Evolutionary conservation across 1,284 basidiomycete species (phyloP).

Genomic region (Phylloporus sp.): DNA sequence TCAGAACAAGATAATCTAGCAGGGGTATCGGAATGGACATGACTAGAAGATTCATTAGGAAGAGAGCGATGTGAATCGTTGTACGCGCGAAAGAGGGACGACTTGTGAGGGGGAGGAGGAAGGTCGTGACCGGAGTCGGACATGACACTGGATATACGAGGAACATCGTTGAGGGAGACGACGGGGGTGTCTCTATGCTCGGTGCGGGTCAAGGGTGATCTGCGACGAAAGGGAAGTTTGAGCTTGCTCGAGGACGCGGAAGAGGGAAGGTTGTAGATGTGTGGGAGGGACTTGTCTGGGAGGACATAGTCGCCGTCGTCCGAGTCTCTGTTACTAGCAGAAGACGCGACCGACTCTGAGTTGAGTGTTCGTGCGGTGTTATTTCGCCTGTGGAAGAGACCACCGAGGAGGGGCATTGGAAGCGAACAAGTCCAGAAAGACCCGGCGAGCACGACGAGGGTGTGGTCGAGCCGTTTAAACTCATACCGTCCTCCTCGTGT

Average conservation of each 20-base stretch:
- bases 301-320: conserved; percentile 47
- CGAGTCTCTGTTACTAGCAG: conserved; percentile 31
- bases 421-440: no score
- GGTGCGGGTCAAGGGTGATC: background rate
- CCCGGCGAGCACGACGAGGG: background rate
- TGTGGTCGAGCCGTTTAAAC: conserved; percentile 16
- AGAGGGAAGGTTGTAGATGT: conserved; percentile 34
- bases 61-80: conserved; percentile 55
- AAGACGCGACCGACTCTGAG: conserved; percentile 43
- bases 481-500: conserved; percentile 12
- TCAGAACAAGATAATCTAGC: conserved; percentile 28
- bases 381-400: conserved; percentile 31
- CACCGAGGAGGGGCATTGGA: conserved; percentile 36
- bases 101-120: conserved; percentile 55
- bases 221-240: conserved; percentile 42
- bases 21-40: conserved; percentile 30
- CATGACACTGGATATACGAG: conserved; percentile 35
- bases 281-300: conserved; percentile 41
- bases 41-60: conserved; percentile 42
- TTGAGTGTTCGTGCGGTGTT: conserved; percentile 13
- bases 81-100: conserved; percentile 58
- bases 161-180: conserved; percentile 31
- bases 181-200: conserved; percentile 5
- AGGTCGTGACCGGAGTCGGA: conserved; percentile 45
- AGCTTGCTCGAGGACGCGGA: conserved; percentile 44